Evolutionary conservation across 176 grass and related monocot species (phyloP).

Genomic region (Eragrostis curvula): DNA sequence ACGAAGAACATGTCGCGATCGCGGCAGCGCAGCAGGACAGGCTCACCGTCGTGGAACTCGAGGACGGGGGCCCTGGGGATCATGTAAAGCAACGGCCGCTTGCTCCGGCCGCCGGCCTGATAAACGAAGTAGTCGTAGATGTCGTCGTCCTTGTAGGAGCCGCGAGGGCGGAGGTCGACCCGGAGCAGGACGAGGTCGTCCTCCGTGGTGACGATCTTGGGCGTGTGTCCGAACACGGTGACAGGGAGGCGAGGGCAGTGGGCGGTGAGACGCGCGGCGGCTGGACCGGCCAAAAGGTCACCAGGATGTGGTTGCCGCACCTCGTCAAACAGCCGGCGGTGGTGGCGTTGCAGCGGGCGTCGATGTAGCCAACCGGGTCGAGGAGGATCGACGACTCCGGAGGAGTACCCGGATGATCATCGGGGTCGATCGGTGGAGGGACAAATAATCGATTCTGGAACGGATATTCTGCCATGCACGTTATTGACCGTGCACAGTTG

Average conservation of each 20-base stretch:
- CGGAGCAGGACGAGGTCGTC: background rate
- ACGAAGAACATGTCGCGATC: background rate
- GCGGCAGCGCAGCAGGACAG: no score
- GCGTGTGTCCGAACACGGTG: background rate
- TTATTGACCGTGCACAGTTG: no score
- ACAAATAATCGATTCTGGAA: no score
- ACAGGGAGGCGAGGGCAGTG: background rate
- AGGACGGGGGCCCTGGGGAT: background rate
- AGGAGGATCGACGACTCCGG: slow-evolving; percentile 21
- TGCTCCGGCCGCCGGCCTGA: background rate
- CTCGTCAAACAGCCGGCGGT: background rate
- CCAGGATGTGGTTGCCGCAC: background rate
- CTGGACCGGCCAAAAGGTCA: background rate
- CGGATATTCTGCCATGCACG: no score
- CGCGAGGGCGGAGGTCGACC: background rate
- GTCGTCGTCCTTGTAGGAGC: no score
- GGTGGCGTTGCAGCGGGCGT: background rate
- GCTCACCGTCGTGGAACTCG: background rate
- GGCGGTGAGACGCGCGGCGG: background rate
- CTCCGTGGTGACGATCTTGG: background rate
- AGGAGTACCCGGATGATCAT: no score
- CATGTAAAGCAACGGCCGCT: background rate
- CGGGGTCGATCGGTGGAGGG: background rate
- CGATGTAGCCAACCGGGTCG: background rate
- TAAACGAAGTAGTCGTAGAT: background rate